Evolutionary conservation across 495 filamentous ascomycete species (phyloP).

Genomic region (Cercophora scortea): DNA sequence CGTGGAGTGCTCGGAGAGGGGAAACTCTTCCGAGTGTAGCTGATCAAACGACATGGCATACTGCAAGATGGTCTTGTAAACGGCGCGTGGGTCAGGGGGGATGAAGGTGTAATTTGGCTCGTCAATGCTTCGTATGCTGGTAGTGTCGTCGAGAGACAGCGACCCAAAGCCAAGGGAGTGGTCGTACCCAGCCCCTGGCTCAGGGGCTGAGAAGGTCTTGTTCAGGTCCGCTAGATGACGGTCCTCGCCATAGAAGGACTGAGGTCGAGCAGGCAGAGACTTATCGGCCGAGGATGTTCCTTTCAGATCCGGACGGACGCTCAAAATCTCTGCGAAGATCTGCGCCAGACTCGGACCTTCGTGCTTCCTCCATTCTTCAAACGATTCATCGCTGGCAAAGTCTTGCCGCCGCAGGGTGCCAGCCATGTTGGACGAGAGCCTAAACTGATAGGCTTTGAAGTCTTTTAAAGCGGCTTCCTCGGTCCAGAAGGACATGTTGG

Average conservation of each 20-base stretch:
- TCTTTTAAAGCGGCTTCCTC: constrained; percentile 86
- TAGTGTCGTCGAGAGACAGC: constrained; percentile 55
- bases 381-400: constrained; percentile 87
- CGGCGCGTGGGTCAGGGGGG: constrained; percentile 72
- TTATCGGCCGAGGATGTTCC: constrained; percentile 46
- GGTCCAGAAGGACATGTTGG: constrained; percentile 73
- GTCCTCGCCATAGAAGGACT: constrained; percentile 35
- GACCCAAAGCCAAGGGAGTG: constrained; percentile 69
- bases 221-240: constrained; percentile 52
- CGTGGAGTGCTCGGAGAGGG: constrained; percentile 73
- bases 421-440: constrained; percentile 66
- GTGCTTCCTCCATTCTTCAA: constrained; percentile 78
- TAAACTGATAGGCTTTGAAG: constrained; percentile 84
- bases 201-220: constrained; percentile 37
- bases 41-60: constrained; percentile 60
- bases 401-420: constrained; percentile 74
- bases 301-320: constrained; percentile 77
- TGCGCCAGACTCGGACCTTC: constrained; percentile 79
- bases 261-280: constrained; percentile 34
- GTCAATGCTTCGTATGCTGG: constrained; percentile 42
- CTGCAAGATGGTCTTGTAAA: constrained; percentile 70
- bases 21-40: constrained; percentile 45
- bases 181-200: constrained; percentile 58
- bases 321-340: constrained; percentile 85
- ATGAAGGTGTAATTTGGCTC: constrained; percentile 72